phyloP scores from a whole-genome alignment of 257 asterid genomes.

The Solanum sparsipilum region DNA sequence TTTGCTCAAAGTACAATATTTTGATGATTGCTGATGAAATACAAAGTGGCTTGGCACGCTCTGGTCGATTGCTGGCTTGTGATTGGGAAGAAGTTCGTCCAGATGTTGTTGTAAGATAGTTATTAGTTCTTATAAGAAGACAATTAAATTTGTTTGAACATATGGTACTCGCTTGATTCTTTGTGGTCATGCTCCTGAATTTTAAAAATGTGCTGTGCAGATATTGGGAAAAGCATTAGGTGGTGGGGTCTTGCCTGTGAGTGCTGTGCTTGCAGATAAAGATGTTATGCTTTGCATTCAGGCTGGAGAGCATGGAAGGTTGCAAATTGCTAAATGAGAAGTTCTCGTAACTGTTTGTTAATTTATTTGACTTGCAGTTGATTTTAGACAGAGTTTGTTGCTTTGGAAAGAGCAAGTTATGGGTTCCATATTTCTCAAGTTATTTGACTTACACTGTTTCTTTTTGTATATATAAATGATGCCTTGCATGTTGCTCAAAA shows the following conservation, averaged over 20 bases:
- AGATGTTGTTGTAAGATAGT: conserved; percentile 66
- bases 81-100: conserved; percentile 92
- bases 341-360: background rate
- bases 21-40: conserved; percentile 97
- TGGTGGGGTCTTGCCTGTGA: conserved; percentile 93
- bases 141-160: background rate
- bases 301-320: conserved; percentile 99
- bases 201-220: conserved; percentile 19
- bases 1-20: conserved; percentile 73
- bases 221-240: conserved; percentile 97
- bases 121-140: conserved; percentile 1
- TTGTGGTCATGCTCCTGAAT: background rate
- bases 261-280: conserved; percentile 90
- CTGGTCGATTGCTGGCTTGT: conserved; percentile 84
- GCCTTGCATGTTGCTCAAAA: background rate
- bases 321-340: conserved; percentile 3
- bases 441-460: background rate
- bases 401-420: background rate
- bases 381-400: background rate
- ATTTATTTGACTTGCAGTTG: background rate
- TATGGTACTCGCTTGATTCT: background rate
- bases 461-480: background rate
- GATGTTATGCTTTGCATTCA: conserved; percentile 94
- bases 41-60: conserved; percentile 94
- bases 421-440: background rate